phyloP scores from a whole-genome alignment of 257 asterid species.

The Nicotiana tabacum region DNA sequence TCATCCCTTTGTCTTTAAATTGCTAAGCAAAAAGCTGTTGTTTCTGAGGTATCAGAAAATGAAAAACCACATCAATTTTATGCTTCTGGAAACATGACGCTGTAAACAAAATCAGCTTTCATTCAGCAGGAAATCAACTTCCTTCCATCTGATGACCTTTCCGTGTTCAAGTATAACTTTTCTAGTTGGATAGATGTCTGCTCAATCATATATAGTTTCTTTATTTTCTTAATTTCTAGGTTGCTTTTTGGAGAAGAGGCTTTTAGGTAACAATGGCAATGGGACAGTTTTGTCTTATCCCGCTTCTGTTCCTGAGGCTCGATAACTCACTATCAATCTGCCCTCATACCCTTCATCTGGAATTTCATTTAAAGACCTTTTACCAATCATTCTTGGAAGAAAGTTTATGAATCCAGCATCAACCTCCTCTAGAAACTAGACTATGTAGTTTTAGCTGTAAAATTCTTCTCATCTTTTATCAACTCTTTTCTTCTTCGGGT shows the following conservation, averaged over 20 bases:
- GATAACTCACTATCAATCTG: background rate
- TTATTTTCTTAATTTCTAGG: background rate
- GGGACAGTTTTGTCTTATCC: background rate
- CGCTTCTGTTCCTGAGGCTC: background rate
- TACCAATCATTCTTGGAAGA: background rate
- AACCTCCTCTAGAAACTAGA: background rate
- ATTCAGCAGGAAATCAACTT: background rate
- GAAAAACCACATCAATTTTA: background rate
- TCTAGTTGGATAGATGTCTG: background rate
- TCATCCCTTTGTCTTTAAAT: background rate
- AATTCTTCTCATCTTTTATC: background rate
- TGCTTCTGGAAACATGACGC: background rate
- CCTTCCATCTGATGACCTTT: background rate
- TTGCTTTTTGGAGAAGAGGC: background rate
- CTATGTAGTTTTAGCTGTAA: background rate
- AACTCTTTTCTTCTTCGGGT: background rate
- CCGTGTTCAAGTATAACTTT: background rate
- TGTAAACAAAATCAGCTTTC: background rate
- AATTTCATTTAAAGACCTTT: background rate
- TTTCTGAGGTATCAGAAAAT: background rate
- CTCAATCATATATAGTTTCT: background rate
- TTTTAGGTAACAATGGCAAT: background rate
- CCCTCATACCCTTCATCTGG: background rate
- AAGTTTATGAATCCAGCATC: background rate
- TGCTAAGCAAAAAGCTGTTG: background rate